These are phyloP conservation scores for Claviceps sp. DNA, from an alignment of 2,329 filamentous ascomycete genomes.

Conservation along the genomic window DNA sequence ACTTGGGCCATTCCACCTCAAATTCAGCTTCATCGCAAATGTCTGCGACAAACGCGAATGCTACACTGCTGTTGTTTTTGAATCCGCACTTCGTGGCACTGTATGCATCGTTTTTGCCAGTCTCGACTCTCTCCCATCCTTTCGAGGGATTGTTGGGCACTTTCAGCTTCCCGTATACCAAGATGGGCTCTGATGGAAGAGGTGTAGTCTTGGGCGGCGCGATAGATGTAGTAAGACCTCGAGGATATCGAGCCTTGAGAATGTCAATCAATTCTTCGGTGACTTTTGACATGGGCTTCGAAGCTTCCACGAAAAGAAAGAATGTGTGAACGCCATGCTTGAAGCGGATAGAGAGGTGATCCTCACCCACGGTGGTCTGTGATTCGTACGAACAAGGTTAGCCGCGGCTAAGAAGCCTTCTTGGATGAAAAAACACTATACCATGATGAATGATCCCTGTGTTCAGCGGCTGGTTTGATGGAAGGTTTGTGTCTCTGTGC, in stretches of 20 bases:
- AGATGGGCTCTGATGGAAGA: constrained; percentile 26
- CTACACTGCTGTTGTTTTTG: constrained; percentile 33
- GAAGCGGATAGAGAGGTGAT: constrained; percentile 54
- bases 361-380: constrained; percentile 23
- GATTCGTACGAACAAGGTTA: neutral
- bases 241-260: constrained; percentile 42
- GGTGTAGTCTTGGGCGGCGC: constrained; percentile 20
- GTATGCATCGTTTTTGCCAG: constrained; percentile 20
- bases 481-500: neutral
- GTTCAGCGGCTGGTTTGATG: neutral
- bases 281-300: constrained; percentile 41
- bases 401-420: neutral
- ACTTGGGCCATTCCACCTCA: constrained; percentile 31
- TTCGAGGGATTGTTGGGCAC: constrained; percentile 29
- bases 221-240: constrained; percentile 31
- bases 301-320: constrained; percentile 50
- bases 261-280: constrained; percentile 44
- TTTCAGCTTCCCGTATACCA: constrained; percentile 34
- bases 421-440: neutral
- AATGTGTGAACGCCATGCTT: constrained; percentile 61
- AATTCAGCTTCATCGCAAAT: constrained; percentile 29
- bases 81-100: constrained; percentile 30
- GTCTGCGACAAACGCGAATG: constrained; percentile 33
- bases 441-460: neutral
- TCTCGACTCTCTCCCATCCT: constrained; percentile 36